A percentile compares a stretch with the other conserved stretches of the same genome.
phyloP scores from a whole-genome alignment of 2,329 filamentous ascomycete genomes.

The Fusarium udum region DNA sequence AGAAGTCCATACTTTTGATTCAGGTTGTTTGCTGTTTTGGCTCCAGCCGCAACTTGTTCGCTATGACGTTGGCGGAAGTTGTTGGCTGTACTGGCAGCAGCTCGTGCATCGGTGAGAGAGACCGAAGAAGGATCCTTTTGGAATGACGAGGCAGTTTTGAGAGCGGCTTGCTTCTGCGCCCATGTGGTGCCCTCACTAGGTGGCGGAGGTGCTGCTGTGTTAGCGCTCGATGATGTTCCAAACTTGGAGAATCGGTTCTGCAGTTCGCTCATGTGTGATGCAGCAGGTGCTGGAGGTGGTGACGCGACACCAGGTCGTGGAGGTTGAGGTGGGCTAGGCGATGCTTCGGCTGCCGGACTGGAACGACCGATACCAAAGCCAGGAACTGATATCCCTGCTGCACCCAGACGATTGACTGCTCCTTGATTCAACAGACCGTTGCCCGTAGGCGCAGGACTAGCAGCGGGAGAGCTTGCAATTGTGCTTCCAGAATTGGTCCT shows the following conservation, averaged over 20 bases:
- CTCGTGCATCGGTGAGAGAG: constrained; percentile 65
- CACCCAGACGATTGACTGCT: constrained; percentile 72
- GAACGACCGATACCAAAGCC: constrained; percentile 74
- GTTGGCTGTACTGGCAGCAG: constrained; percentile 69
- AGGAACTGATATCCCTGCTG: constrained; percentile 81
- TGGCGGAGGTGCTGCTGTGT: constrained; percentile 39
- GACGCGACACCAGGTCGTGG: constrained; percentile 37
- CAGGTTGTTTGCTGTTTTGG: constrained; percentile 63
- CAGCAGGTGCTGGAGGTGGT: constrained; percentile 26
- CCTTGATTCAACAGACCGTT: constrained; percentile 58
- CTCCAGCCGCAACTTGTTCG: constrained; percentile 71
- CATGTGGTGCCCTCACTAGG: constrained; percentile 66
- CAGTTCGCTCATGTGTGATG: constrained; percentile 68
- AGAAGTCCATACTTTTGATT: constrained; percentile 70
- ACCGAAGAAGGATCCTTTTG: constrained; percentile 70
- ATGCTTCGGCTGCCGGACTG: constrained; percentile 43
- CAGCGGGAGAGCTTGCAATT: constrained; percentile 37
- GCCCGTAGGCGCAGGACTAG: constrained; percentile 34
- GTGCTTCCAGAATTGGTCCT: constrained; percentile 51
- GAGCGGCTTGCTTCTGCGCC: constrained; percentile 71
- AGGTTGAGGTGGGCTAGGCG: constrained; percentile 43
- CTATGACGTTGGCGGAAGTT: constrained; percentile 77
- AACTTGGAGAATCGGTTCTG: constrained; percentile 73
- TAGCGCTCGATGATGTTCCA: constrained; percentile 46
- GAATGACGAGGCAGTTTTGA: constrained; percentile 68